Conservation (phyloP, 306 rosid genomes). For the Myrica gale region DNA sequence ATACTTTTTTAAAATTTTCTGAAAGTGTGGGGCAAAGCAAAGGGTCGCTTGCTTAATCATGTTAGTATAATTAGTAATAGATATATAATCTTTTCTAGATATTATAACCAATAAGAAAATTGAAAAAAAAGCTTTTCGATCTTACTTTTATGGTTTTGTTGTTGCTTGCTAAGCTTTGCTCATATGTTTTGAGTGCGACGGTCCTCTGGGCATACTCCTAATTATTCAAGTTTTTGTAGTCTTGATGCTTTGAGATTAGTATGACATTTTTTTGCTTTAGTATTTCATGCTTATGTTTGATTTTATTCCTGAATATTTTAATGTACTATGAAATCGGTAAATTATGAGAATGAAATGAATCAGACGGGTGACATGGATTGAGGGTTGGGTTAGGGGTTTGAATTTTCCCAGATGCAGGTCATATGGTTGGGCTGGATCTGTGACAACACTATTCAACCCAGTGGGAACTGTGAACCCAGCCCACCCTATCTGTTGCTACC, state of each 20-base stretch:
- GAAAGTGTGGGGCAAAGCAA: too few relatives aligned
- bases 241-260: background rate
- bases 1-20: too few relatives aligned
- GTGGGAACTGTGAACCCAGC: background rate
- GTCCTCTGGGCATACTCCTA: background rate
- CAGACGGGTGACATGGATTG: background rate
- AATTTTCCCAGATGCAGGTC: background rate
- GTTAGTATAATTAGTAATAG: too few relatives aligned
- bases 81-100: too few relatives aligned
- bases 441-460: background rate
- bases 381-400: slow-evolving; percentile 1
- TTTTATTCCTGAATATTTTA: background rate
- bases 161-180: background rate
- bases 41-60: too few relatives aligned
- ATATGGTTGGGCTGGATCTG: background rate
- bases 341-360: background rate
- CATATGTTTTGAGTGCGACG: background rate
- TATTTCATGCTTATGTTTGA: background rate
- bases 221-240: background rate
- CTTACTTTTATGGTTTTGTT: background rate
- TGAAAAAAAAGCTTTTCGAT: background rate
- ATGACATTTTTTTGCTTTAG: background rate
- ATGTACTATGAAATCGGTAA: background rate
- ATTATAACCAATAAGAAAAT: too few relatives aligned
- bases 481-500: background rate